Percentiles rank a stretch among this genome's conserved stretches.
phyloP scores from a whole-genome alignment of 768 basidiomycete genomes.

The Gelatoporia subvermispora region DNA sequence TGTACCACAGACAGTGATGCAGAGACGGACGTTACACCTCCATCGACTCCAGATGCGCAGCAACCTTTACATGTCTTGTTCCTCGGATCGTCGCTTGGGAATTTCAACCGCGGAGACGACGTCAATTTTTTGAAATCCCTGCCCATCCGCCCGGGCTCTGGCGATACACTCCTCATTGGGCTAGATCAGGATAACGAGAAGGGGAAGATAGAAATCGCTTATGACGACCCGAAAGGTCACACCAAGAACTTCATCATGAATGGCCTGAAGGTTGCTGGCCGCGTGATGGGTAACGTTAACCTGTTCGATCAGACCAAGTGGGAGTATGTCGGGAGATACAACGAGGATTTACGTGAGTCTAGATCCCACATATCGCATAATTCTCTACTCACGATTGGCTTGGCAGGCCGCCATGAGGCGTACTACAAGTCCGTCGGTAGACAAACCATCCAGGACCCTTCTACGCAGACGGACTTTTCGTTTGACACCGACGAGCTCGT shows the following conservation, averaged over 20 bases:
- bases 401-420: conserved; percentile 77
- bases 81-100: conserved; percentile 88
- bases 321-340: conserved; percentile 64
- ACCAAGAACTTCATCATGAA: conserved; percentile 84
- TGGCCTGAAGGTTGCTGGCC: conserved; percentile 66
- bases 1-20: conserved; percentile 12
- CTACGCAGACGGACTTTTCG: conserved; percentile 34
- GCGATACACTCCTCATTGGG: conserved; percentile 87
- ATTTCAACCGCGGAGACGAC: conserved; percentile 72
- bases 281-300: conserved; percentile 58
- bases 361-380: background rate
- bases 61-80: conserved; percentile 80
- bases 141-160: conserved; percentile 67
- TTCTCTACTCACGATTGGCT: background rate
- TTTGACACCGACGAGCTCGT: conserved; percentile 74
- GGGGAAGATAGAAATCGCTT: conserved; percentile 74
- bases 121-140: conserved; percentile 70
- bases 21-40: conserved; percentile 24
- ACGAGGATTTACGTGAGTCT: conserved; percentile 46
- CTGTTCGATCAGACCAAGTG: conserved; percentile 66
- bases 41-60: conserved; percentile 44
- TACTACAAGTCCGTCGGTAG: conserved; percentile 65
- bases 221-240: conserved; percentile 74
- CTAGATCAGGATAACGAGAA: conserved; percentile 79
- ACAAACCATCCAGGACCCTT: conserved; percentile 54